Conservation (phyloP, 805 yeast genomes). For the Ogataea minuta region DNA sequence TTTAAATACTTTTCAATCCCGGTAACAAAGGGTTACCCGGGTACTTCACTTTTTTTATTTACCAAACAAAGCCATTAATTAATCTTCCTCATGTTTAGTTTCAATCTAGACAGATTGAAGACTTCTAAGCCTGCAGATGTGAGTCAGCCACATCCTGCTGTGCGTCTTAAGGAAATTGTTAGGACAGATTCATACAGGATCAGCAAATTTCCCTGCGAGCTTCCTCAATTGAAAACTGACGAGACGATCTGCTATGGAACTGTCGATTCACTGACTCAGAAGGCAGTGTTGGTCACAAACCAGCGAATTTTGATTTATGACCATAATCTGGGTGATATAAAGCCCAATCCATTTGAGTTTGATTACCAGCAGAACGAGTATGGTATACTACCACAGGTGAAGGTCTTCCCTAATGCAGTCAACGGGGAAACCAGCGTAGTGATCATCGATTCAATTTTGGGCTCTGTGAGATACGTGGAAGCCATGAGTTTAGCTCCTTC, state of each 20-base stretch:
- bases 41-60: conserved; percentile 6
- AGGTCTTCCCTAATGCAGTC: conserved; percentile 59
- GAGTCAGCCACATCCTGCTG: not conserved
- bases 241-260: conserved; percentile 21
- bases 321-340: conserved; percentile 57
- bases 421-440: conserved; percentile 64
- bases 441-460: conserved; percentile 56
- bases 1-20: conserved; percentile 8
- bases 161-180: conserved; percentile 46
- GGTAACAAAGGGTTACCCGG: conserved; percentile 12
- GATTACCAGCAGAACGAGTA: conserved; percentile 34
- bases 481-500: conserved; percentile 66
- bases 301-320: conserved; percentile 64
- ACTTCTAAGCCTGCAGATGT: conserved; percentile 5
- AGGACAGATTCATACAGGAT: conserved; percentile 58
- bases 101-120: conserved; percentile 8
- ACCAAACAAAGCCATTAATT: conserved; percentile 7
- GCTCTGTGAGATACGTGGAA: conserved; percentile 67
- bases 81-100: conserved; percentile 7
- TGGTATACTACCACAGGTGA: conserved; percentile 48
- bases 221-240: conserved; percentile 43
- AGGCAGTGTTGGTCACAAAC: conserved; percentile 39
- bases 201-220: conserved; percentile 48
- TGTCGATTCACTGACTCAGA: conserved; percentile 29
- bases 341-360: conserved; percentile 57